Evolutionary conservation across 2,329 filamentous ascomycete species (phyloP).

Genomic region (Dissoconium aciculare): DNA sequence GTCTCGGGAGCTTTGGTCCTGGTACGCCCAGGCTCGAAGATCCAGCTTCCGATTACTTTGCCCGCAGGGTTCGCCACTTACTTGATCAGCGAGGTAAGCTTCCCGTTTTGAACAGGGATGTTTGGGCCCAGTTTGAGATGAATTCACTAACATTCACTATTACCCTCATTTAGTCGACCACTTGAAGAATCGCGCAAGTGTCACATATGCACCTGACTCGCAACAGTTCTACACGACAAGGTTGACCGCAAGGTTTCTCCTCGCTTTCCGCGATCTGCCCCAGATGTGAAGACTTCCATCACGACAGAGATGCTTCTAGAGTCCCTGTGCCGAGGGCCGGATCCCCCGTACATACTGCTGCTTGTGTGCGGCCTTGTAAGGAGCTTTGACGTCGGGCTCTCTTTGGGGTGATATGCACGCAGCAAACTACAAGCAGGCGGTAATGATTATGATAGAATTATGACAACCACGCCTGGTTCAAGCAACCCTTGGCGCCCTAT

Average conservation of each 20-base stretch:
- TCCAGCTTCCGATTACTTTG: slow-evolving; percentile 23
- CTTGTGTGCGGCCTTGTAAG: too few relatives aligned
- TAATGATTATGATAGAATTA: too few relatives aligned
- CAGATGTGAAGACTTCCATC: not conserved
- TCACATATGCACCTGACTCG: slow-evolving; percentile 26
- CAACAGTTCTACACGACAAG: slow-evolving; percentile 29
- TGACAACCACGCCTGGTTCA: too few relatives aligned
- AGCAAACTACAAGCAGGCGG: too few relatives aligned
- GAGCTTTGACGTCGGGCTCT: too few relatives aligned
- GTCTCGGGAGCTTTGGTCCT: slow-evolving; percentile 24
- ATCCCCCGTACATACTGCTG: not conserved
- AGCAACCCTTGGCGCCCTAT: too few relatives aligned
- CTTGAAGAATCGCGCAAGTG: slow-evolving; percentile 23
- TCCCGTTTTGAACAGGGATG: not conserved
- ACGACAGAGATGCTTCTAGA: too few relatives aligned
- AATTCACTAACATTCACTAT: slow-evolving; percentile 1
- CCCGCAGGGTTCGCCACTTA: slow-evolving; percentile 24
- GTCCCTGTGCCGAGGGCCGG: not conserved
- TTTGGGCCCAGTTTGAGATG: too few relatives aligned
- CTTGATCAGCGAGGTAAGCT: slow-evolving; percentile 30
- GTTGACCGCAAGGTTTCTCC: slow-evolving; percentile 30
- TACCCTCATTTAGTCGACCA: slow-evolving; percentile 23
- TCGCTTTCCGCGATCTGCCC: slow-evolving; percentile 22
- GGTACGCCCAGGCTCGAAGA: slow-evolving; percentile 27
- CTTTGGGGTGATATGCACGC: too few relatives aligned